Evolutionary conservation across 257 asterid genomes (phyloP).

Genomic region (Primulina huaijiensis): DNA sequence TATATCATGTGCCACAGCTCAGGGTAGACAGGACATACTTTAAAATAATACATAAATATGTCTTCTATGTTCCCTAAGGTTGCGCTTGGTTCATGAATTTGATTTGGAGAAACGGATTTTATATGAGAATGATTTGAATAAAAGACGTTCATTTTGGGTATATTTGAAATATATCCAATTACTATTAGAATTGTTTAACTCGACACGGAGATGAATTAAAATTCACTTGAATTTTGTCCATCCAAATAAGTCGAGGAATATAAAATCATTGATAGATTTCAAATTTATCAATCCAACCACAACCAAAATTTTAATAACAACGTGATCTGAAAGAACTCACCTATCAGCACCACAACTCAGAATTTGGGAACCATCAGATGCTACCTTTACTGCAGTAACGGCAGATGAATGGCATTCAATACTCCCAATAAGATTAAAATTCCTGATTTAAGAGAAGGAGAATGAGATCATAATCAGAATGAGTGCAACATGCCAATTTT

Average conservation of each 20-base stretch:
- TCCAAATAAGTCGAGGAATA: background rate
- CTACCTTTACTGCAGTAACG: slow-evolving; percentile 48
- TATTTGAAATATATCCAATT: too few species aligned
- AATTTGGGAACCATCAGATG: slow-evolving; percentile 45
- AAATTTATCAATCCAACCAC: background rate
- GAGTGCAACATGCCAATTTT: slow-evolving; percentile 22
- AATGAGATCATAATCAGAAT: slow-evolving; percentile 18
- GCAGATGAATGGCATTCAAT: slow-evolving; percentile 52
- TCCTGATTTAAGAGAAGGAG: slow-evolving; percentile 35
- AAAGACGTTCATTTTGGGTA: too few species aligned
- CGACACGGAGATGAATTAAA: too few species aligned
- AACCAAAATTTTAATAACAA: background rate
- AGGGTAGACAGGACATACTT: background rate
- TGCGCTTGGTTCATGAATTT: too few species aligned
- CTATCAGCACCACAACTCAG: slow-evolving; percentile 56
- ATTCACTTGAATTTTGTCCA: too few species aligned
- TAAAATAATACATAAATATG: too few species aligned
- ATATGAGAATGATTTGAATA: too few species aligned
- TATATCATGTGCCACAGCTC: background rate
- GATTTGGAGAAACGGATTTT: too few species aligned
- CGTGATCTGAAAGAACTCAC: slow-evolving; percentile 38
- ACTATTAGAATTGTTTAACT: too few species aligned
- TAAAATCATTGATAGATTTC: slow-evolving; percentile 1
- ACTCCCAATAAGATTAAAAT: slow-evolving; percentile 50
- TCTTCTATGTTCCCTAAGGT: too few species aligned